phyloP scores from a whole-genome alignment of 2,329 filamentous ascomycete genomes.

The Albophoma yamanashiensis region DNA sequence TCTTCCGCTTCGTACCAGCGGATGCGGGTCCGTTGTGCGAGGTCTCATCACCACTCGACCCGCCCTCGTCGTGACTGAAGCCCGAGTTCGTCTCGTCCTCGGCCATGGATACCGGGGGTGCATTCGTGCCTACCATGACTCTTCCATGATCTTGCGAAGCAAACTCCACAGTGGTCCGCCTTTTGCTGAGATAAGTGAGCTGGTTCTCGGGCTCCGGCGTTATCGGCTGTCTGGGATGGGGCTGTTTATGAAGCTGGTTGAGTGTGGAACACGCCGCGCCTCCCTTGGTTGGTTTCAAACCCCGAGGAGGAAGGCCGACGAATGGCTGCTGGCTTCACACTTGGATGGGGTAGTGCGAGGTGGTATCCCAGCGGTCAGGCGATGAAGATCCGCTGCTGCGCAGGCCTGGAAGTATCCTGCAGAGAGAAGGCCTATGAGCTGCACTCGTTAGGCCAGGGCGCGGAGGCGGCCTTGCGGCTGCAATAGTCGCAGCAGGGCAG shows the following conservation, averaged over 20 bases:
- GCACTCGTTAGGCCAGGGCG: background rate
- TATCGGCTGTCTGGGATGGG: background rate
- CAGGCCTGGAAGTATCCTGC: background rate
- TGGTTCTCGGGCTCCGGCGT: background rate
- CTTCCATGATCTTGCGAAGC: constrained; percentile 1
- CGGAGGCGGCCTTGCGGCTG: background rate
- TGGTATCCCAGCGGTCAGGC: background rate
- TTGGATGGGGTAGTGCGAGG: background rate
- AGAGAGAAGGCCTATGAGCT: background rate
- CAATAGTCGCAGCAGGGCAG: background rate
- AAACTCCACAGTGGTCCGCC: constrained; percentile 2
- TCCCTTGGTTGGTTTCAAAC: background rate
- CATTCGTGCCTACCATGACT: constrained; percentile 7
- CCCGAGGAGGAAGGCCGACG: background rate
- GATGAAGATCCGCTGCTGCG: background rate
- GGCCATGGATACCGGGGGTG: constrained; percentile 14
- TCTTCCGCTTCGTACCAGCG: constrained; percentile 25
- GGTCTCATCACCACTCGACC: constrained; percentile 25
- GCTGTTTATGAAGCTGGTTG: background rate
- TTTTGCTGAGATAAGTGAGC: background rate
- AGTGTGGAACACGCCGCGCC: background rate
- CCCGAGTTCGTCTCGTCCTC: constrained; percentile 25
- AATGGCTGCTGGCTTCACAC: background rate
- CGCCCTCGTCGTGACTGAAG: constrained; percentile 23
- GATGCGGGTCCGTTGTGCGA: constrained; percentile 13